phyloP scores from a whole-genome alignment of 805 yeast genomes.

The Candida easanensis region DNA sequence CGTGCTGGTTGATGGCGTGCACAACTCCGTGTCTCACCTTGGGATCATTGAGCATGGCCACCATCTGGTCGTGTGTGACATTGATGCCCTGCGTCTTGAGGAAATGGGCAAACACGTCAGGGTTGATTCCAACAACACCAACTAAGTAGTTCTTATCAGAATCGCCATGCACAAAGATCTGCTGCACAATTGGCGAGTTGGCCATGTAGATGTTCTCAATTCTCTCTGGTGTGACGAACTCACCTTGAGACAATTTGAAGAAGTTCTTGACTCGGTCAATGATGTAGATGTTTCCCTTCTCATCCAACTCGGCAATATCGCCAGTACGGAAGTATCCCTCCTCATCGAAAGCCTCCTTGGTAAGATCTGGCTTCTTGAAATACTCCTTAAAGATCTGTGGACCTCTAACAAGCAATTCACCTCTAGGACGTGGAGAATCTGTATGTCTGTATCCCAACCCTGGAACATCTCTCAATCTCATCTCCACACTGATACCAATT shows the following conservation, averaged over 20 bases:
- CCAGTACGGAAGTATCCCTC: conserved; percentile 60
- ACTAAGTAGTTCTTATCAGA: conserved; percentile 49
- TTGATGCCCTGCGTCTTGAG: conserved; percentile 7
- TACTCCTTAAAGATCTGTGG: conserved; percentile 51
- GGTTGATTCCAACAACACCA: conserved; percentile 53
- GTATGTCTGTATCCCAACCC: conserved; percentile 36
- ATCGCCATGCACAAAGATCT: conserved; percentile 56
- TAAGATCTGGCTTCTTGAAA: conserved; percentile 47
- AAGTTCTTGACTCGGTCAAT: conserved; percentile 57
- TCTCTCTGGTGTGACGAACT: conserved; percentile 65
- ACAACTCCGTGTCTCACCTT: conserved; percentile 3
- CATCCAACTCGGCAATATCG: conserved; percentile 48
- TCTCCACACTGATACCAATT: conserved; percentile 41
- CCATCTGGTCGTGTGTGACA: conserved; percentile 2
- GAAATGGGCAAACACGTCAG: conserved; percentile 24
- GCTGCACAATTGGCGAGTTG: conserved; percentile 37
- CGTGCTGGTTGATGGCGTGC: conserved; percentile 10
- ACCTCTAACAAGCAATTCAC: conserved; percentile 53
- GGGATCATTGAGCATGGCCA: conserved; percentile 3
- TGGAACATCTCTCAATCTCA: conserved; percentile 46
- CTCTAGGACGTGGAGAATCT: conserved; percentile 29
- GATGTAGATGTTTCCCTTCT: conserved; percentile 45
- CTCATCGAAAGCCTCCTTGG: conserved; percentile 40
- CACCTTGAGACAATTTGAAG: conserved; percentile 53
- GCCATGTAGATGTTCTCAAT: conserved; percentile 56